Evolutionary conservation across 805 yeast species (phyloP), one percentile per base, ranked within the genome.

Genomic region (Spathaspora sp.): DNA sequence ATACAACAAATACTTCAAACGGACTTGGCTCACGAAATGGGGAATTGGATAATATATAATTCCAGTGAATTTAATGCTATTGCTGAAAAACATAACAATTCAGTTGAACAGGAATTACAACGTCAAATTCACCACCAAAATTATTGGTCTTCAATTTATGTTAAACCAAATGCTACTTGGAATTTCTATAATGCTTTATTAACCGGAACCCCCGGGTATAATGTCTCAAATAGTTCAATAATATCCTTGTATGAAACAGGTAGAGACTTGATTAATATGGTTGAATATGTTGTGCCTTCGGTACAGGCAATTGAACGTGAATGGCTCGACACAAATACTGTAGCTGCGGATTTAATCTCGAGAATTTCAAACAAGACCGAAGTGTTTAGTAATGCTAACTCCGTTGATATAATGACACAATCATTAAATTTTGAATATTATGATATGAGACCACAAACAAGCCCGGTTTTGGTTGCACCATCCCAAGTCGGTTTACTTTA

Each of bases 401-500:
- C 53, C 10, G 48, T 59, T 2, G 52, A 32, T 40, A 51, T 58
- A n/a, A 59, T 54, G 9, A 56, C 73, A 29, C 60, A 56, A 26
- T 73, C 73, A 14, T 67, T 77, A 16, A 54, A 52, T 1, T 69
- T 80, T 50, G 29, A 55, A 1, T 64, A 57, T 40, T 42, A 60
- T 2, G 90, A 87, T 60, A 64, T 70, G 46, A 69, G 74, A 16
- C 87, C 88, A 2, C 71, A 70, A 49, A 64, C 66, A 1, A 69
- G 80, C 57, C 70, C 79, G 2, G 81, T 79, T 7, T 61, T 83
- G 11, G 56, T 76, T 42, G 91, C 91, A 0, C 89, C 92, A 5
- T 65, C 82, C 5, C 92, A 86, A 64, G 84, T 87, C 52, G 94
- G 94, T 46, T 74, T 86, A 55, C 84, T 88, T 63, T 87, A 82